Evolutionary conservation across 495 filamentous ascomycete species (phyloP).

Genomic region (Daldinia grandis): DNA sequence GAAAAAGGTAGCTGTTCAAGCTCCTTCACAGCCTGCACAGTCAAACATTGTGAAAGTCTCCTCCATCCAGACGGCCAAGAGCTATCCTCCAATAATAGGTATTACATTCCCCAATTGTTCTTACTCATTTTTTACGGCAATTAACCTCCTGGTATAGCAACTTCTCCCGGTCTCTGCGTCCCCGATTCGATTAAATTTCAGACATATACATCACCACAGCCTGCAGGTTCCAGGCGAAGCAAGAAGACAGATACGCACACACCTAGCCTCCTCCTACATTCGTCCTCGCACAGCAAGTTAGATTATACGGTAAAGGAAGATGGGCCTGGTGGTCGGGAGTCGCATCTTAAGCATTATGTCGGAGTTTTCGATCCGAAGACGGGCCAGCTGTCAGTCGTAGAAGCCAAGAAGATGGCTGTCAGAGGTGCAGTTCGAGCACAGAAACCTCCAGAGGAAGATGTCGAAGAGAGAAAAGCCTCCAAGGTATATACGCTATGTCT

Average conservation of each 20-base stretch:
- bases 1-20: constrained; percentile 70
- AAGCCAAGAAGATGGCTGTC: constrained; percentile 78
- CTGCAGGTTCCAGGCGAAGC: constrained; percentile 49
- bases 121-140: constrained; percentile 1
- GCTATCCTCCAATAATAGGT: constrained; percentile 74
- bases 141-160: constrained; percentile 56
- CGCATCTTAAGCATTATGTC: constrained; percentile 82
- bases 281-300: constrained; percentile 75
- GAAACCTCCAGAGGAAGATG: constrained; percentile 52
- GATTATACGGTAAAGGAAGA: constrained; percentile 86
- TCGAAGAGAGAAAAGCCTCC: constrained; percentile 45
- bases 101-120: constrained; percentile 26
- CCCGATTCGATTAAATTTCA: constrained; percentile 66
- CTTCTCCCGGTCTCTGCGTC: constrained; percentile 71
- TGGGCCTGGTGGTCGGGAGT: constrained; percentile 65
- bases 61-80: constrained; percentile 63
- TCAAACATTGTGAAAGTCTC: constrained; percentile 61
- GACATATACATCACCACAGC: constrained; percentile 66
- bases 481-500: constrained; percentile 48
- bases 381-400: constrained; percentile 75
- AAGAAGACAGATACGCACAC: constrained; percentile 54
- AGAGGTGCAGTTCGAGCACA: constrained; percentile 68
- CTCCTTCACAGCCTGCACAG: constrained; percentile 51
- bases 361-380: constrained; percentile 82
- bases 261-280: constrained; percentile 76